A percentile compares a stretch with the other conserved stretches of the same genome.
Conservation (phyloP, 371 early-diverging fungal genomes). For the Batkoa obscura region DNA sequence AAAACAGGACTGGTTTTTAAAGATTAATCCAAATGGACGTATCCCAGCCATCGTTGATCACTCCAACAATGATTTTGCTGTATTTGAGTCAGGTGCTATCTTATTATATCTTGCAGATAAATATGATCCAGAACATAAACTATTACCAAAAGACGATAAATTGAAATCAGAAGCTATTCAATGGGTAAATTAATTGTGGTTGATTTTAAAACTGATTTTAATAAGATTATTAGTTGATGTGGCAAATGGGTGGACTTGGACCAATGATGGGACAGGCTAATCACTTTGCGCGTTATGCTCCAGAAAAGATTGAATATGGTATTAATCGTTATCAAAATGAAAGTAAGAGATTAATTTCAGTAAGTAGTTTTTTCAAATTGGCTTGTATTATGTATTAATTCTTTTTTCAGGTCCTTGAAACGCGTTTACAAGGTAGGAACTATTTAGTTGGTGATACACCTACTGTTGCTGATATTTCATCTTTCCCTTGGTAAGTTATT, state of each 20-base stretch:
- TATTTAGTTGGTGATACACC: conserved; percentile 14
- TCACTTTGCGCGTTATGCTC: conserved; percentile 21
- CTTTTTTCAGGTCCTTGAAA: conserved; percentile 7
- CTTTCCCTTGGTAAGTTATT: not conserved
- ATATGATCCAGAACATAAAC: conserved; percentile 22
- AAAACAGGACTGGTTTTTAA: conserved; percentile 26
- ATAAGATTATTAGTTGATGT: conserved; percentile 17
- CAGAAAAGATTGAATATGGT: conserved; percentile 23
- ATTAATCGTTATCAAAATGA: conserved; percentile 24
- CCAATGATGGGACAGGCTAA: conserved; percentile 16
- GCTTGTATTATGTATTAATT: not conserved
- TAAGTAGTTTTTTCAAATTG: conserved; percentile 5
- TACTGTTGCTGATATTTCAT: conserved; percentile 2
- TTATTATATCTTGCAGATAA: conserved; percentile 25
- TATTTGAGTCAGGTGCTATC: conserved; percentile 30
- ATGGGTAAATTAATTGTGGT: conserved; percentile 9
- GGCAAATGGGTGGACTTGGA: conserved; percentile 19
- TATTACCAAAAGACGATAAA: conserved; percentile 20
- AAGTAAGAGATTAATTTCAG: conserved; percentile 16
- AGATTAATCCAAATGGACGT: conserved; percentile 29
- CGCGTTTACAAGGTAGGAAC: conserved; percentile 10
- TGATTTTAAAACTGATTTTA: not conserved
- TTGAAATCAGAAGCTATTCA: conserved; percentile 18
- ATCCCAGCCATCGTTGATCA: conserved; percentile 22
- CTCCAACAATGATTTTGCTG: conserved; percentile 18